phyloP scores from a whole-genome alignment of 192 early-diverging fungal species.

The Helicostylum pulchrum region DNA sequence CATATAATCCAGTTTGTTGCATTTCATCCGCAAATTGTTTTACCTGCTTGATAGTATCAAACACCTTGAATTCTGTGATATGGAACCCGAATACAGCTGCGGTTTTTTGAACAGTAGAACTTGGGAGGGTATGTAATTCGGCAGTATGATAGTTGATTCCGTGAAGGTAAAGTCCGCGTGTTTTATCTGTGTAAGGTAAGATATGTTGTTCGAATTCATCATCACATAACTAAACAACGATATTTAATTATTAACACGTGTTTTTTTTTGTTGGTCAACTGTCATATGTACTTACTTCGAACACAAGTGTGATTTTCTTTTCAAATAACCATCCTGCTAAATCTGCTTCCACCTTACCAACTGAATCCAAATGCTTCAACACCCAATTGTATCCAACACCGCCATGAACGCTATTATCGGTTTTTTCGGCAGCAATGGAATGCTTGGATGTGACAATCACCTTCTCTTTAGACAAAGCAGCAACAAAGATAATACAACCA shows the following conservation, averaged over 20 bases:
- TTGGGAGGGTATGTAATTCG: slow-evolving; percentile 69
- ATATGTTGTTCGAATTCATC: slow-evolving; percentile 97
- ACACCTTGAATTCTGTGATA: slow-evolving; percentile 46
- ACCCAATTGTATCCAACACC: slow-evolving; percentile 73
- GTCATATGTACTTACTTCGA: slow-evolving; percentile 55
- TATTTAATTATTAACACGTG: slow-evolving; percentile 5
- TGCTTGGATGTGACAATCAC: slow-evolving; percentile 92
- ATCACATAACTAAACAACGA: slow-evolving; percentile 71
- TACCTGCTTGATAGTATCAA: slow-evolving; percentile 60
- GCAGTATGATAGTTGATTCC: slow-evolving; percentile 83
- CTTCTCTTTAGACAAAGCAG: slow-evolving; percentile 55
- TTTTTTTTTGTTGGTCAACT: too few relatives aligned
- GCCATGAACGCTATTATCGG: slow-evolving; percentile 41
- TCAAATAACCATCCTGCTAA: slow-evolving; percentile 68
- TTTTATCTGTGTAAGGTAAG: slow-evolving; percentile 74
- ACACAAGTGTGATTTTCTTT: slow-evolving; percentile 79
- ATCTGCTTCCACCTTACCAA: slow-evolving; percentile 58
- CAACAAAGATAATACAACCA: slow-evolving; percentile 90
- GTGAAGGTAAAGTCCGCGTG: slow-evolving; percentile 85
- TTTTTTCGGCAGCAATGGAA: slow-evolving; percentile 39
- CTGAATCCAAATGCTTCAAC: slow-evolving; percentile 55
- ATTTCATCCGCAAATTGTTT: slow-evolving; percentile 67
- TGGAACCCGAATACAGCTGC: slow-evolving; percentile 77
- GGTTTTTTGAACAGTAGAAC: slow-evolving; percentile 54
- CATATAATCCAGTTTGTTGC: slow-evolving; percentile 58